Conservation (phyloP, 1,284 basidiomycete genomes). For the Heterobasidion annosum region DNA sequence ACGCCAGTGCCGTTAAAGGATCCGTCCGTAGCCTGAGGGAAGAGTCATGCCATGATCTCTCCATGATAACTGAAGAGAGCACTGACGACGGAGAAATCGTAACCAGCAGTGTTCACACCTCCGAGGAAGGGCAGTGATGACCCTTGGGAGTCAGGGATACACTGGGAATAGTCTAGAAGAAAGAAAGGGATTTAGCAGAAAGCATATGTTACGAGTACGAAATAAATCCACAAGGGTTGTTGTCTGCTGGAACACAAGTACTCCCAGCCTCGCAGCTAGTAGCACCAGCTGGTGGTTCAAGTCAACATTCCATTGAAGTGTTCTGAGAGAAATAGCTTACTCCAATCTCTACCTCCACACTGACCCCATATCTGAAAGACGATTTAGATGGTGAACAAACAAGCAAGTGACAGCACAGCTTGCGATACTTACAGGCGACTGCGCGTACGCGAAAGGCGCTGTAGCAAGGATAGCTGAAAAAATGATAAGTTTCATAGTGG, state of each 20-base stretch:
- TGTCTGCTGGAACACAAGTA: conserved; percentile 15
- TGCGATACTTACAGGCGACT: background rate
- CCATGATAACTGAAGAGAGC: background rate
- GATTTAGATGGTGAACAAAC: background rate
- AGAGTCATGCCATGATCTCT: background rate
- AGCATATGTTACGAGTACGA: background rate
- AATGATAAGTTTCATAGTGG: conserved; percentile 1
- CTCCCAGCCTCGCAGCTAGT: conserved; percentile 22
- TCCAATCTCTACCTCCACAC: conserved; percentile 13
- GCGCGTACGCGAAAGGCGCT: conserved; percentile 1
- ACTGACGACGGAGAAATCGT: conserved; percentile 24
- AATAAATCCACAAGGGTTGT: conserved; percentile 17
- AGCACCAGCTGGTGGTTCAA: conserved; percentile 13
- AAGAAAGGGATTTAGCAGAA: background rate
- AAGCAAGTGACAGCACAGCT: background rate
- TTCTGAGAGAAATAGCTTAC: conserved; percentile 5
- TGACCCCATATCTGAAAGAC: conserved; percentile 4
- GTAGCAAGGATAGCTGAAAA: conserved; percentile 2
- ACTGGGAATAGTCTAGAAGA: conserved; percentile 23
- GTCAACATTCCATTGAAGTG: background rate
- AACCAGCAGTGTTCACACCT: conserved; percentile 32
- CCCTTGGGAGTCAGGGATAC: conserved; percentile 16
- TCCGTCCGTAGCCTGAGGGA: conserved; percentile 26
- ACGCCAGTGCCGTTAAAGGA: conserved; percentile 29
- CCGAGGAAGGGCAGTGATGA: conserved; percentile 25